Conservation (phyloP, 2,329 filamentous ascomycete species). For the Xylaria sp. region DNA sequence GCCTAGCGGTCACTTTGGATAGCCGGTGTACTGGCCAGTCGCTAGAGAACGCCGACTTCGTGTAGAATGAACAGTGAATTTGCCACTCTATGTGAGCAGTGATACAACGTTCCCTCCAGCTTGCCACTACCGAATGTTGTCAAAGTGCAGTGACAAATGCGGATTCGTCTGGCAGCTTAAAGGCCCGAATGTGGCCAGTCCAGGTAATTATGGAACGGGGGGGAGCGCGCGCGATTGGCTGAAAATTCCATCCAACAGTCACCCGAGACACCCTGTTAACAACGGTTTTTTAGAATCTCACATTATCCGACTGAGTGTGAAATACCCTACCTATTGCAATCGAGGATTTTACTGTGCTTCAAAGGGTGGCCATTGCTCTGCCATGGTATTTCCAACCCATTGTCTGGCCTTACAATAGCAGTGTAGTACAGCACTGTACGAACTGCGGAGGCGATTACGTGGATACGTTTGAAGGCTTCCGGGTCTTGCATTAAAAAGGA, state of each 20-base stretch:
- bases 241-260: conserved; percentile 40
- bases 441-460: conserved; percentile 30
- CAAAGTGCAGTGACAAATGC: conserved; percentile 30
- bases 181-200: conserved; percentile 46
- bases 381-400: conserved; percentile 11
- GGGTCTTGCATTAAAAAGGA: conserved; percentile 39
- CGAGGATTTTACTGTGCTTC: background rate
- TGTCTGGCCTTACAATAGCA: background rate
- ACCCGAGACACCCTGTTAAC: conserved; percentile 39
- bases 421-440: conserved; percentile 33
- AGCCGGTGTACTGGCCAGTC: background rate
- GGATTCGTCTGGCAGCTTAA: conserved; percentile 34
- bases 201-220: conserved; percentile 35
- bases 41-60: conserved; percentile 18
- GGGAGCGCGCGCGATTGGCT: conserved; percentile 42
- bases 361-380: conserved; percentile 2
- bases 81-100: conserved; percentile 26
- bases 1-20: background rate
- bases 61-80: conserved; percentile 24
- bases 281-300: conserved; percentile 45
- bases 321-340: background rate
- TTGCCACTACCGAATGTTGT: conserved; percentile 27
- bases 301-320: background rate
- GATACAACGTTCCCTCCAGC: conserved; percentile 34
- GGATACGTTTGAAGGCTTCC: conserved; percentile 29